phyloP scores from a whole-genome alignment of 1,284 basidiomycete species.

The Caloboletus firmus region DNA sequence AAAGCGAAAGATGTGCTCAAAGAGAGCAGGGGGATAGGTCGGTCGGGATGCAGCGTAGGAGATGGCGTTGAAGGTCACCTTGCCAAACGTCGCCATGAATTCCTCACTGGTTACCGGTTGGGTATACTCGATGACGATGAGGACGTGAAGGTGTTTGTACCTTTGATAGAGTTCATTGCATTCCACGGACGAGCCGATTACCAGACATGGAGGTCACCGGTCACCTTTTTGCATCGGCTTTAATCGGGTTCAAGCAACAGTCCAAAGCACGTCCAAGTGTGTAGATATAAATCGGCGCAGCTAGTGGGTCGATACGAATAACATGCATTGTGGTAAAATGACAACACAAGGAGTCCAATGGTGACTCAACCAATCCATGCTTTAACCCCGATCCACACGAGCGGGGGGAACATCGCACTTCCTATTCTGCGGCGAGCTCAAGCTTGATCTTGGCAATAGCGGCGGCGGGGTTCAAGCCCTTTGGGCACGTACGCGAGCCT shows the following conservation, averaged over 20 bases:
- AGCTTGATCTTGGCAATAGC: slow-evolving; percentile 91
- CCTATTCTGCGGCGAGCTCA: slow-evolving; percentile 76
- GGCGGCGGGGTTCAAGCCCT: slow-evolving; percentile 89
- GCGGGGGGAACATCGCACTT: not conserved
- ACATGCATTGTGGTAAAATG: slow-evolving; percentile 4
- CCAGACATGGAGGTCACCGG: no score
- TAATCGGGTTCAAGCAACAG: not conserved
- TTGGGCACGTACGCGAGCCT: slow-evolving; percentile 91
- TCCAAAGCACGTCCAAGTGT: no score
- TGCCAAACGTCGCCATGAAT: slow-evolving; percentile 68
- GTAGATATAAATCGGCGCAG: not conserved
- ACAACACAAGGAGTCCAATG: not conserved
- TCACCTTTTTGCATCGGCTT: not conserved
- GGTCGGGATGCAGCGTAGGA: slow-evolving; percentile 66
- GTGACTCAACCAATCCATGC: slow-evolving; percentile 2
- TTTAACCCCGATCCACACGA: slow-evolving; percentile 1
- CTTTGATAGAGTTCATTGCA: not conserved
- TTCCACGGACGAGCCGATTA: no score
- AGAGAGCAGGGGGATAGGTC: slow-evolving; percentile 65
- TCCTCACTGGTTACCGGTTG: not conserved
- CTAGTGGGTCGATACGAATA: not conserved
- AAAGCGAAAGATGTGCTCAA: slow-evolving; percentile 59
- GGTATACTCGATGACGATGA: not conserved
- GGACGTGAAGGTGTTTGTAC: not conserved
- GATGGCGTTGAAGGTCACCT: slow-evolving; percentile 60